Conservation (phyloP, 805 yeast species). For the Kuraishia hungarica region DNA sequence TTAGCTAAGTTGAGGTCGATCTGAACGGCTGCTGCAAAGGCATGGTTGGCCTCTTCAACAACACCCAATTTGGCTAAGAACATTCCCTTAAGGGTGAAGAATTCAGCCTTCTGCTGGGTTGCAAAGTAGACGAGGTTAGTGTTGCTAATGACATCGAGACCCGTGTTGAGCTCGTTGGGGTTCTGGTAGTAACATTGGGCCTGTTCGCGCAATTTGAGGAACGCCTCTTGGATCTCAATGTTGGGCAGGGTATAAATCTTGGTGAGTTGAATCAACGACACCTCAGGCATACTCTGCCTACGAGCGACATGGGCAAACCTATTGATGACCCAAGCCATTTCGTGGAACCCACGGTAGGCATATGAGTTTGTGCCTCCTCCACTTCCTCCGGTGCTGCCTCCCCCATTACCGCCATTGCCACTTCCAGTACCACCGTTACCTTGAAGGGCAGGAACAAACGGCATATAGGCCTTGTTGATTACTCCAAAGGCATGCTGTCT, state of each 20-base stretch:
- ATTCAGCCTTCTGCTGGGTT: conserved; percentile 96
- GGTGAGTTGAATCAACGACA: conserved; percentile 85
- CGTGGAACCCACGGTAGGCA: conserved; percentile 97
- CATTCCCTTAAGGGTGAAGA: conserved; percentile 97
- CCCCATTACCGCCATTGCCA: conserved; percentile 41
- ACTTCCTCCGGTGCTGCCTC: conserved; percentile 45
- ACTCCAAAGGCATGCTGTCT: conserved; percentile 97
- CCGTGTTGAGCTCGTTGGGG: conserved; percentile 84
- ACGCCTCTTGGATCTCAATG: conserved; percentile 97
- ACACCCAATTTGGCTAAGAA: conserved; percentile 86
- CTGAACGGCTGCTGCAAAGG: conserved; percentile 96
- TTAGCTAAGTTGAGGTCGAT: conserved; percentile 89
- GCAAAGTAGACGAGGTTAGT: conserved; percentile 95
- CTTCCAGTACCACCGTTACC: conserved; percentile 41
- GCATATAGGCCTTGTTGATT: conserved; percentile 88
- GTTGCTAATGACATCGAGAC: conserved; percentile 92
- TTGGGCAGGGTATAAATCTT: conserved; percentile 94
- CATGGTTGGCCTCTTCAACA: conserved; percentile 93
- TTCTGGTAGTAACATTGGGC: conserved; percentile 96
- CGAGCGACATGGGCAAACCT: conserved; percentile 98
- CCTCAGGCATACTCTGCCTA: conserved; percentile 94
- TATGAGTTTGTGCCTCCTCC: conserved; percentile 48
- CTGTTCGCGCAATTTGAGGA: conserved; percentile 89
- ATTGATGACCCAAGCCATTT: conserved; percentile 97
- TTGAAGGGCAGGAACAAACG: conserved; percentile 79